These are phyloP conservation scores for Boletus rex-veris DNA, from an alignment of 768 basidiomycete genomes.

Conservation along the genomic window DNA sequence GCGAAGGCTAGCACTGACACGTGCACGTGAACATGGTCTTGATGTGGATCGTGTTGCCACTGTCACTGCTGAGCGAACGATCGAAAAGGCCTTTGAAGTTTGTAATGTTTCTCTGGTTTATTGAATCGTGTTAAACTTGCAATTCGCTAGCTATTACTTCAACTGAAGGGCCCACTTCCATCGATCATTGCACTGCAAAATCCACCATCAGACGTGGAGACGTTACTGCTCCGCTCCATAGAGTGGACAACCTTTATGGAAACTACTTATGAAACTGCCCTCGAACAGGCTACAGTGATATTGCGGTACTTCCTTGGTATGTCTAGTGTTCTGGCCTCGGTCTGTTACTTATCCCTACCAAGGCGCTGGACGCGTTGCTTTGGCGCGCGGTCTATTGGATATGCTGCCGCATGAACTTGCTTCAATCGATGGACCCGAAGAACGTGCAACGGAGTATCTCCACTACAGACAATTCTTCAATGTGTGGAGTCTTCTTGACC, in stretches of 20 bases:
- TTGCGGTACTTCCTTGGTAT: conserved; percentile 86
- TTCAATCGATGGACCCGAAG: conserved; percentile 62
- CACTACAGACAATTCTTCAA: conserved; percentile 79
- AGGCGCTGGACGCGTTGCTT: conserved; percentile 73
- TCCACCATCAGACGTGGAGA: conserved; percentile 54
- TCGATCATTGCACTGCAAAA: conserved; percentile 56
- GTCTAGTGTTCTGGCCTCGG: conserved; percentile 19
- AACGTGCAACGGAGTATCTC: conserved; percentile 67
- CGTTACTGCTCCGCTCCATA: conserved; percentile 74
- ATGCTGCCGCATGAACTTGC: conserved; percentile 64
- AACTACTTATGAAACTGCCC: conserved; percentile 69
- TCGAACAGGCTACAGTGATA: conserved; percentile 86
- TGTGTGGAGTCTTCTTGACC: conserved; percentile 64
- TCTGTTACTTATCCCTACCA: conserved; percentile 1
- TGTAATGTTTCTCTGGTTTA: conserved; percentile 12
- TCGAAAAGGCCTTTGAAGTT: conserved; percentile 68
- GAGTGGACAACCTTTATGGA: conserved; percentile 89
- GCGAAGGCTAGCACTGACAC: conserved; percentile 63
- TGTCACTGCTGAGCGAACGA: conserved; percentile 73
- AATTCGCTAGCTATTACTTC: conserved; percentile 46
- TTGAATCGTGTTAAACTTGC: conserved; percentile 7
- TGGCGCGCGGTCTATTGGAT: conserved; percentile 57
- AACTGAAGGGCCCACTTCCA: conserved; percentile 54
- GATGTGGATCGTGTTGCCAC: conserved; percentile 78
- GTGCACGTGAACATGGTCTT: conserved; percentile 81